A percentile compares a stretch with the other conserved stretches of the same genome.
Conservation (phyloP, 768 basidiomycete genomes). For the Leccinum incarnatum region DNA sequence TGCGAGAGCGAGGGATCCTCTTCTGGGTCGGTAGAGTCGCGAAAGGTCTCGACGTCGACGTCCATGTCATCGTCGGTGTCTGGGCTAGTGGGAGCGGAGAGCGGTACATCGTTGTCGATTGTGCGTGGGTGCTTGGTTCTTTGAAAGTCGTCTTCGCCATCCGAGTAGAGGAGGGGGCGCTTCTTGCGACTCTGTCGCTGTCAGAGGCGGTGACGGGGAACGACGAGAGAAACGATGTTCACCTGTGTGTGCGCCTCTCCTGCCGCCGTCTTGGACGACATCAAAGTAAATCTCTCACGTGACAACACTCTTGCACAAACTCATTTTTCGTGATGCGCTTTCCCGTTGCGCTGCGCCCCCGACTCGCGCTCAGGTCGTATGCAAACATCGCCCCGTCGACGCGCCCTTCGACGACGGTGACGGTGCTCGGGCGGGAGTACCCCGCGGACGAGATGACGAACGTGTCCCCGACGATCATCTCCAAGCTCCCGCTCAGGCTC, state of each 20-base stretch:
- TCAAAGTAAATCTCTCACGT: slow-evolving; percentile 7
- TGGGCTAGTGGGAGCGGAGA: slow-evolving; percentile 33
- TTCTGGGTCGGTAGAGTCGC: too few species aligned
- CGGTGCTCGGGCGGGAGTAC: slow-evolving; percentile 66
- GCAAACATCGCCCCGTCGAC: slow-evolving; percentile 7
- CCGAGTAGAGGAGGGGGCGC: slow-evolving; percentile 35
- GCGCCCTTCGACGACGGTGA: slow-evolving; percentile 30
- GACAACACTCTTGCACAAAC: neutral
- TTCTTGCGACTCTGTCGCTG: slow-evolving; percentile 24
- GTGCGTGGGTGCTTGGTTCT: slow-evolving; percentile 27
- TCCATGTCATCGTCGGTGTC: slow-evolving; percentile 44
- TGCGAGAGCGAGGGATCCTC: neutral
- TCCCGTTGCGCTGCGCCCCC: slow-evolving; percentile 1
- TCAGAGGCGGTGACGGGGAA: slow-evolving; percentile 7
- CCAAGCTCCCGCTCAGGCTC: slow-evolving; percentile 73
- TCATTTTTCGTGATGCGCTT: neutral
- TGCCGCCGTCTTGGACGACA: slow-evolving; percentile 18
- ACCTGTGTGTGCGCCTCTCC: slow-evolving; percentile 22
- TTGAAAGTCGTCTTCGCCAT: slow-evolving; percentile 36
- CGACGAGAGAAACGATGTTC: slow-evolving; percentile 2
- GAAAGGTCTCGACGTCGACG: slow-evolving; percentile 40
- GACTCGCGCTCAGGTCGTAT: slow-evolving; percentile 10
- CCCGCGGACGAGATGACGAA: slow-evolving; percentile 80
- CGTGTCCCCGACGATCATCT: slow-evolving; percentile 78
- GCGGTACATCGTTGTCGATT: slow-evolving; percentile 27